Percentiles rank a stretch among this genome's conserved stretches.
These are phyloP conservation scores for Camelina hispida DNA, from an alignment of 345 rosid genomes.

Conservation along the genomic window DNA sequence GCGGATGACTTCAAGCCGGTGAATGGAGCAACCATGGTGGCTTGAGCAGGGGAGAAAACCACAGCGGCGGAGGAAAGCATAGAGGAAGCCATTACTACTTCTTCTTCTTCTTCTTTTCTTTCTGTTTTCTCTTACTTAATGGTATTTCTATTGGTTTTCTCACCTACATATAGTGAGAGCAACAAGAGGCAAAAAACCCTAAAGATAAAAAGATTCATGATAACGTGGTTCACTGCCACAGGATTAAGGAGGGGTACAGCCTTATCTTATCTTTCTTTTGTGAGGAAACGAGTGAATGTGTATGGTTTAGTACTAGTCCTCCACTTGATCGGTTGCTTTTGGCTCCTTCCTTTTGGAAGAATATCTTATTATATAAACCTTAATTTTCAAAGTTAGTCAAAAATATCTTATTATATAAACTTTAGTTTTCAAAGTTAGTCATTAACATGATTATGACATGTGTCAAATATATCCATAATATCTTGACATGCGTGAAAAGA, in stretches of 20 bases:
- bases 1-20: slow-evolving; percentile 51
- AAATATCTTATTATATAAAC: too few relatives aligned
- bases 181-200: background rate
- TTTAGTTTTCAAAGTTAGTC: too few relatives aligned
- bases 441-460: too few relatives aligned
- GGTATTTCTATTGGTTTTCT: slow-evolving; percentile 4
- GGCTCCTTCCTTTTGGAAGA: slow-evolving; percentile 24
- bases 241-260: slow-evolving; percentile 35
- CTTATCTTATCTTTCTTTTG: slow-evolving; percentile 40
- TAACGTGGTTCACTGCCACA: slow-evolving; percentile 40
- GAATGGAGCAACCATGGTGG: slow-evolving; percentile 61
- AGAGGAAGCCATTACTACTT: slow-evolving; percentile 58
- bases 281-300: slow-evolving; percentile 33
- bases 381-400: too few relatives aligned
- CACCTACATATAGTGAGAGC: slow-evolving; percentile 22
- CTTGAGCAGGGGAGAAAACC: slow-evolving; percentile 49
- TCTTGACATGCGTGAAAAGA: too few relatives aligned
- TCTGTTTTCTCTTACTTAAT: background rate
- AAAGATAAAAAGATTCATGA: slow-evolving; percentile 39
- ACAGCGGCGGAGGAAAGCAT: slow-evolving; percentile 60
- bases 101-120: background rate
- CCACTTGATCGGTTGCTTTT: slow-evolving; percentile 35
- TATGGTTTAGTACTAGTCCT: slow-evolving; percentile 27
- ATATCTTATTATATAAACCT: too few relatives aligned
- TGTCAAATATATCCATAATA: too few relatives aligned